Base-by-base conservation (phyloP, 768 basidiomycete genomes). In the Hygrocybe punicea region DNA sequence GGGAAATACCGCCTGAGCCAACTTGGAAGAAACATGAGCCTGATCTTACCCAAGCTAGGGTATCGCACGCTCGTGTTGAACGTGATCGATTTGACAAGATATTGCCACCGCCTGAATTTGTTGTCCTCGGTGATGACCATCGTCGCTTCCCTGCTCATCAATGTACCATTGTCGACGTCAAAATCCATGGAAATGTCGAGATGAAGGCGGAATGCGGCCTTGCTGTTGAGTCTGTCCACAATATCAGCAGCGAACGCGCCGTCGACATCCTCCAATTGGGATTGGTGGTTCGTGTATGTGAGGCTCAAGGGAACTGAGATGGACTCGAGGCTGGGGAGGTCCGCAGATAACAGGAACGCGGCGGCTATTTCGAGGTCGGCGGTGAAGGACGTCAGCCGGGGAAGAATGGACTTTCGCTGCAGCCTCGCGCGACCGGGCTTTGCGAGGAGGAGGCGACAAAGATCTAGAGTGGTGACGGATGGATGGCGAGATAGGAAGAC, bases 401-500 rank as follows among this genome's bases (percentile, higher is more conserved):
- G 51, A 21, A 52, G 35, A 37, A 52, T 33, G 7, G 34, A 52
- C 19, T 36, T 39, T 13, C 33, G 51, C 36, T 34, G 17, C 11
- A 7, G 36, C 7, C 9, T n/a, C n/a, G n/a, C n/a, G n/a, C n/a
- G n/a, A n/a, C n/a, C 10, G 34, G 51, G 29, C 9, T 39, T 37
- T 5, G 14, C 33, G 5, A 13, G 25, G 24, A 6, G 14, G 14
- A 35, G 21, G 48, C 13, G 19, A 17, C 25, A 50, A 50, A 58
- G 57, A 35, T 42, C 37, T 5, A 58, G 57, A 16, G 57, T 44
- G 23, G 23, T 44, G 29, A 58, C 9, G 19, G 25, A 37, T n/a
- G 57, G 51, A 34, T 58, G 57, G 14, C 51, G 50, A 19, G 51
- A 8, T 16, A 58, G 40, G n/a, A 58, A 53, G 25, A 45, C 45